Conservation (phyloP, 2,329 filamentous ascomycete species). For the Colletotrichum navitas region DNA sequence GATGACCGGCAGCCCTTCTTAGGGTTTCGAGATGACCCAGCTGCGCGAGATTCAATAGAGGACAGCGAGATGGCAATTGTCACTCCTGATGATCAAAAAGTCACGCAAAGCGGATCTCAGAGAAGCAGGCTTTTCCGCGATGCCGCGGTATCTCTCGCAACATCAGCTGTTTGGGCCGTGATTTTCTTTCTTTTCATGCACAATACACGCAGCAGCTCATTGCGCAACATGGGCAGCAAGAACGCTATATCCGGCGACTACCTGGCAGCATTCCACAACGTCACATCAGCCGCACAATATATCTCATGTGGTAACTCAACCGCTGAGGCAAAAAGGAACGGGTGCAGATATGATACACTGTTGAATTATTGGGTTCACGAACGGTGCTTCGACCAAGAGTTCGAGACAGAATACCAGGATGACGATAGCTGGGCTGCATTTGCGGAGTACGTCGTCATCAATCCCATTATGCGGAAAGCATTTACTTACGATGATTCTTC, state of each 20-base stretch:
- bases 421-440: constrained; percentile 46
- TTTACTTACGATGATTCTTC: neutral
- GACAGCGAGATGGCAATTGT: neutral
- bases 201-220: neutral
- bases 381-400: constrained; percentile 45
- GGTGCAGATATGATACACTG: constrained; percentile 46
- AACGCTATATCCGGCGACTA: neutral
- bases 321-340: constrained; percentile 36
- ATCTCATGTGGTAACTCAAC: constrained; percentile 44
- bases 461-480: neutral
- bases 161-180: constrained; percentile 44
- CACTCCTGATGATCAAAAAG: neutral
- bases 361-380: constrained; percentile 47
- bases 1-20: constrained; percentile 36
- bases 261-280: constrained; percentile 38
- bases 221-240: too few relatives aligned
- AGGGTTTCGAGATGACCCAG: constrained; percentile 28
- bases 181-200: constrained; percentile 37
- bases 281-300: constrained; percentile 42
- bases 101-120: neutral
- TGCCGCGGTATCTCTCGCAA: constrained; percentile 27
- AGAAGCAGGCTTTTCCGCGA: constrained; percentile 13
- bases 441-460: neutral
- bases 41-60: neutral
- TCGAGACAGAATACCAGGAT: constrained; percentile 46